phyloP scores from a whole-genome alignment of 805 yeast genomes.

The Wickerhamomyces canadensis region DNA sequence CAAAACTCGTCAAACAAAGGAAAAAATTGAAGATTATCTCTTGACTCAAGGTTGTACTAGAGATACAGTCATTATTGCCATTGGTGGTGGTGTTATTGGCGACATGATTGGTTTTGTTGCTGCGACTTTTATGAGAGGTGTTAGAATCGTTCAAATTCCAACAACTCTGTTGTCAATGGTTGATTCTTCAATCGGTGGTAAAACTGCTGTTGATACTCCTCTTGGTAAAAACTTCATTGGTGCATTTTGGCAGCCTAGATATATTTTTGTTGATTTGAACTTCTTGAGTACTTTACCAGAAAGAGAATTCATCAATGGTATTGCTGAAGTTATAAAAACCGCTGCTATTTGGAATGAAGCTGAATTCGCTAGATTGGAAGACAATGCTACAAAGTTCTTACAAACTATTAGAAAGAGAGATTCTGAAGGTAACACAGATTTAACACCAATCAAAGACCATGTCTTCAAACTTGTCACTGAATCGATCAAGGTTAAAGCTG shows the following conservation, averaged over 20 bases:
- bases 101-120: constrained; percentile 99
- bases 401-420: constrained; percentile 52
- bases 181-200: constrained; percentile 96
- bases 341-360: constrained; percentile 96
- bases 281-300: constrained; percentile 86
- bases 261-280: constrained; percentile 80
- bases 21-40: constrained; percentile 85
- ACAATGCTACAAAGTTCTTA: constrained; percentile 63
- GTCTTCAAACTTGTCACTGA: constrained; percentile 75
- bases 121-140: constrained; percentile 99
- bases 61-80: constrained; percentile 89
- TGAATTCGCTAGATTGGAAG: constrained; percentile 83
- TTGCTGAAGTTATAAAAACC: constrained; percentile 97
- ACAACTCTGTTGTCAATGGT: constrained; percentile 95
- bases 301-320: constrained; percentile 94
- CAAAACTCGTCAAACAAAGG: constrained; percentile 85
- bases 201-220: constrained; percentile 97
- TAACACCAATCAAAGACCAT: constrained; percentile 65
- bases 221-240: constrained; percentile 94
- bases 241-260: constrained; percentile 94
- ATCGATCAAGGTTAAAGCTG: constrained; percentile 86
- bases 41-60: constrained; percentile 84
- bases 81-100: constrained; percentile 98
- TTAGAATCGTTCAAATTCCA: constrained; percentile 88
- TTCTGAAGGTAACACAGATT: constrained; percentile 49